Evolutionary conservation across 2,329 filamentous ascomycete genomes (phyloP), one percentile per base, ranked within the genome.

Genomic region (Trichophyton mentagrophytes): DNA sequence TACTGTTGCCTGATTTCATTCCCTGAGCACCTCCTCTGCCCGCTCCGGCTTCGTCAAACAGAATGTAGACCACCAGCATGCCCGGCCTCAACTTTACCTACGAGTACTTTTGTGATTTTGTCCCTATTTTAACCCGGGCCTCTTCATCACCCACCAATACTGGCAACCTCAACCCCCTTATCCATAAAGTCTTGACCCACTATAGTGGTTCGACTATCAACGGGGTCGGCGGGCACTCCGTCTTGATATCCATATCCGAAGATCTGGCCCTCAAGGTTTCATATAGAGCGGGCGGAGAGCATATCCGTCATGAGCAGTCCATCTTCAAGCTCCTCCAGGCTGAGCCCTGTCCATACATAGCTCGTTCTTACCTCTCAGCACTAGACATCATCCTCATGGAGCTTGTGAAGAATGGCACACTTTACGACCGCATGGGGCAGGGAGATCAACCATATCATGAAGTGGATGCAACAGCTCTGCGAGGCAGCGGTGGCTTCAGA

Each of bases 401-500:
- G 51, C 33, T 56, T 33, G 15, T 33, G 2, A 56, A 15, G 27
- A 27, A 56, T 1, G 15, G 51, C 15, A 56, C 11, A 6, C 51
- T 56, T 2, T 38, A 38, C n/a, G 51, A 56, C 1, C 51, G 51
- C 27, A 30, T 36, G 15, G 25, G 6, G 51, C 44, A 47, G 9
- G 5, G 17, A 5, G 13, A 30, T 9, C 33, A 55, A 55, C 49
- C 49, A 7, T 56, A 25, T 56, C 13, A 25, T 33, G 2, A 17
- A 13, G 7, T 38, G 51, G 51, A 56, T 56, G 27, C 51, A 56
- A 33, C 51, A 66, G 59, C 53, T 66, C 38, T 58, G 49, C 22
- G 59, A 30, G 25, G 64, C 64, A 56, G 65, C 61, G 57, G 55
- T 61, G 40, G 63, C 61, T 61, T 44, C 65, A 2, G 65, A 66